Conservation (phyloP, 306 rosid genomes). For the Bauhinia variegata region DNA sequence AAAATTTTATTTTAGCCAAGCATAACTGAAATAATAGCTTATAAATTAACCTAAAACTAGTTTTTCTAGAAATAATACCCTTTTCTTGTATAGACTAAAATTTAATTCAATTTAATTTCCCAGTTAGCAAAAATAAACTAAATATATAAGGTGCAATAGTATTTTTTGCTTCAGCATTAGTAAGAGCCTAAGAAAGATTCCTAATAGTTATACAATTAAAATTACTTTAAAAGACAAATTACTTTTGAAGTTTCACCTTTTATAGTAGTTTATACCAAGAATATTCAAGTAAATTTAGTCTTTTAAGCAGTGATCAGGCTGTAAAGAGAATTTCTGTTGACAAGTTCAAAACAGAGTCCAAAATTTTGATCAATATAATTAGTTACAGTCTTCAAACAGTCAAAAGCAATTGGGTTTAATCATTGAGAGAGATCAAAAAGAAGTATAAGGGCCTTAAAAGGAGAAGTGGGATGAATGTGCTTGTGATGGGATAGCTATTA, state of each 20-base stretch:
- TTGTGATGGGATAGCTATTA: neutral
- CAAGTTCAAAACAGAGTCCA: constrained; percentile 10
- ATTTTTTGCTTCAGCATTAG: constrained; percentile 17
- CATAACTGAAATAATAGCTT: no score
- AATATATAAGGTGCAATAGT: no score
- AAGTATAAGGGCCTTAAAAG: no score
- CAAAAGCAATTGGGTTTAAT: constrained; percentile 36
- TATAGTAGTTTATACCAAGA: neutral
- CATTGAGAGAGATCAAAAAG: constrained; percentile 22
- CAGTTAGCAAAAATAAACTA: no score
- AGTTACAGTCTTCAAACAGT: constrained; percentile 12
- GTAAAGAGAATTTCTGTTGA: neutral
- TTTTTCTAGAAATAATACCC: no score
- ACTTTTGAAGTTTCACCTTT: constrained; percentile 19
- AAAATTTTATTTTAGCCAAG: no score
- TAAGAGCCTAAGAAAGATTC: constrained; percentile 35
- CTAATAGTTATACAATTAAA: constrained; percentile 29
- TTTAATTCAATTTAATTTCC: no score
- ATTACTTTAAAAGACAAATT: constrained; percentile 28
- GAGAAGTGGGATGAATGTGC: constrained; percentile 14
- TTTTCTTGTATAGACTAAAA: no score
- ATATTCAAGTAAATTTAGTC: no score
- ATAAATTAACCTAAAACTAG: no score
- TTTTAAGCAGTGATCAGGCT: no score
- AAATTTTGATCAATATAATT: constrained; percentile 28